Evolutionary conservation across 106 monocot species (phyloP).

Genomic region (Gastrodia elata): DNA sequence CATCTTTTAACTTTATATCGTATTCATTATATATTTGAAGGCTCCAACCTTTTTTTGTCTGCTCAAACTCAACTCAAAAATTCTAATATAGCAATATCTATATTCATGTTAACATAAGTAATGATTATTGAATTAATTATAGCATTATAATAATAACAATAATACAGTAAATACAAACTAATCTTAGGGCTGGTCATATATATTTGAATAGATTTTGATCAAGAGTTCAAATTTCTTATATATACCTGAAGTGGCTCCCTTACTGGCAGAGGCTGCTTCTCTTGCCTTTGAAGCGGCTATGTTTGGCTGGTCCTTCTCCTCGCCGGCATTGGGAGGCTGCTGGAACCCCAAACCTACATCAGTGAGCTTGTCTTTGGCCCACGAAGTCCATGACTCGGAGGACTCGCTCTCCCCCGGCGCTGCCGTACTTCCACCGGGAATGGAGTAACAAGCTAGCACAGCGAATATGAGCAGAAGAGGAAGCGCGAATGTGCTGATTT

Average conservation of each 20-base stretch:
- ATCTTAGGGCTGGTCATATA: no score
- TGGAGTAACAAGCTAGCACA: not conserved
- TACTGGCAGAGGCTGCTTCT: not conserved
- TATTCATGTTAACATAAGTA: not conserved
- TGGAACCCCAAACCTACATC: constrained; percentile 3
- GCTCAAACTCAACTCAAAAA: not conserved
- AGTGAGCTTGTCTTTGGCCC: constrained; percentile 4
- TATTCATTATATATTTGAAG: no score
- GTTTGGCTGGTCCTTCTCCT: no score
- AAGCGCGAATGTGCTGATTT: not conserved
- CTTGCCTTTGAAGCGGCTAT: no score
- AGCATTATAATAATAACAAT: no score
- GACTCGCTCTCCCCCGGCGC: not conserved
- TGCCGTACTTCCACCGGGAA: not conserved
- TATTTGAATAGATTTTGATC: no score
- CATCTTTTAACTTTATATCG: not conserved
- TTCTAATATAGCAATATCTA: not conserved
- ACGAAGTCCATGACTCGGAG: not conserved
- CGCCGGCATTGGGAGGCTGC: not conserved
- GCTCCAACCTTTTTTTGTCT: no score
- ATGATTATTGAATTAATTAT: no score
- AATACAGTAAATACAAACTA: no score
- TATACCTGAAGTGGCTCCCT: not conserved
- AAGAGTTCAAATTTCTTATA: not conserved
- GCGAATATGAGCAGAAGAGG: not conserved